Conservation (phyloP, 495 filamentous ascomycete species). For the Evernia prunastri region DNA sequence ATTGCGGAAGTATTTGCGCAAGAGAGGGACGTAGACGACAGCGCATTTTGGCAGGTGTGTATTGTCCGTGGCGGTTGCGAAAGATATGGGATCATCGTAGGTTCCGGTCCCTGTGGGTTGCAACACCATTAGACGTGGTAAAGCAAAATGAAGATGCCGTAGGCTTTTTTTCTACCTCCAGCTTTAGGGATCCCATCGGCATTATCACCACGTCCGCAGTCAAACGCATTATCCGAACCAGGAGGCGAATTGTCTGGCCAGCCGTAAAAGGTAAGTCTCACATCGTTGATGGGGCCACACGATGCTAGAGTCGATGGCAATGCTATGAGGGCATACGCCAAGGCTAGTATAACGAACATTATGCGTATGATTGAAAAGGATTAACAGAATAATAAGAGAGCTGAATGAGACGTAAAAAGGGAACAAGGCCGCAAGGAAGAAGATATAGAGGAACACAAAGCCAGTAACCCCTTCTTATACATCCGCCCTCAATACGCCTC, state of each 20-base stretch:
- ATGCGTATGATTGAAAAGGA: background rate
- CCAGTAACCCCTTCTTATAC: background rate
- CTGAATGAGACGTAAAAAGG: background rate
- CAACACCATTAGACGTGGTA: background rate
- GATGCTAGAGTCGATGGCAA: conserved; percentile 9
- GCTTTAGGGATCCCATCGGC: conserved; percentile 18
- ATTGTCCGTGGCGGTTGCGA: conserved; percentile 38
- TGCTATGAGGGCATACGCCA: background rate
- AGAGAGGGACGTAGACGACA: conserved; percentile 39
- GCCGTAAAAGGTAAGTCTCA: conserved; percentile 34
- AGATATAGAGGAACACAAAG: background rate
- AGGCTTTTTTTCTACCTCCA: conserved; percentile 25
- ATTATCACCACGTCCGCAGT: conserved; percentile 30
- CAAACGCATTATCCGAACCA: conserved; percentile 35
- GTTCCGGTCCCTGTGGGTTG: conserved; percentile 34
- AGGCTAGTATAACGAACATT: conserved; percentile 1
- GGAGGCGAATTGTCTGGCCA: conserved; percentile 41
- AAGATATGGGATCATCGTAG: conserved; percentile 41
- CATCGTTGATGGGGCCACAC: conserved; percentile 14
- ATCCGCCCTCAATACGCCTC: background rate
- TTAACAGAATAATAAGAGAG: no score
- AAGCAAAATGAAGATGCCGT: conserved; percentile 17
- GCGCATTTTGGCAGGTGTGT: conserved; percentile 36
- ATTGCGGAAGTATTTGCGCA: conserved; percentile 40
- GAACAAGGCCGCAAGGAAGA: background rate